phyloP scores from a whole-genome alignment of 2,329 filamentous ascomycete genomes.

The Purpureocillium takamizusanense region DNA sequence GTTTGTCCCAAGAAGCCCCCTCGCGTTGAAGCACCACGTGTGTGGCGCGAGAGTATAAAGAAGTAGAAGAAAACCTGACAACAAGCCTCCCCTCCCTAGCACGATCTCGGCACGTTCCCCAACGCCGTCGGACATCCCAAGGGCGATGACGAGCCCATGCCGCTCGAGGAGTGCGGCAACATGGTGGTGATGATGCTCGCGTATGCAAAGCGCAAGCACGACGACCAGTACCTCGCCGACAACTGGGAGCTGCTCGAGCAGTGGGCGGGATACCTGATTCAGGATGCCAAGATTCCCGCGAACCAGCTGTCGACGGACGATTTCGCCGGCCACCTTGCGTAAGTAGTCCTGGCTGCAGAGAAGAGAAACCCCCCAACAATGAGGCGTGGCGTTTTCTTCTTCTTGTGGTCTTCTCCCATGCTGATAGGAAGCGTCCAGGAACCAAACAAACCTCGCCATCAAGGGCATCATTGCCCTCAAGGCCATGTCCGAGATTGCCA shows the following conservation, averaged over 20 bases:
- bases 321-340: conserved; percentile 59
- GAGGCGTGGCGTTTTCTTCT: not conserved
- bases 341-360: too few species aligned
- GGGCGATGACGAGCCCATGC: conserved; percentile 66
- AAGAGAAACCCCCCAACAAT: too few species aligned
- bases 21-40: too few species aligned
- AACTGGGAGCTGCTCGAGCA: conserved; percentile 68
- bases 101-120: conserved; percentile 66
- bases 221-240: conserved; percentile 46
- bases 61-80: too few species aligned
- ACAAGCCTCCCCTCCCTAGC: too few species aligned
- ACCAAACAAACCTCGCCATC: conserved; percentile 74
- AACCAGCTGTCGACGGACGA: conserved; percentile 78
- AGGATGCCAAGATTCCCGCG: conserved; percentile 63
- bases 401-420: not conserved
- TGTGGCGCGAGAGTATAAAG: too few species aligned
- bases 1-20: too few species aligned
- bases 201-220: conserved; percentile 46
- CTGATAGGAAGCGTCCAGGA: conserved; percentile 16
- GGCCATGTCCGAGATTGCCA: conserved; percentile 66
- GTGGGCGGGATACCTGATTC: conserved; percentile 72
- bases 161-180: conserved; percentile 69
- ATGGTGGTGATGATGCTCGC: conserved; percentile 78
- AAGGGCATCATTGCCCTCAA: conserved; percentile 79
- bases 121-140: conserved; percentile 61